Evolutionary conservation across 768 basidiomycete genomes (phyloP).

Genomic region (Polyporus arcularius): DNA sequence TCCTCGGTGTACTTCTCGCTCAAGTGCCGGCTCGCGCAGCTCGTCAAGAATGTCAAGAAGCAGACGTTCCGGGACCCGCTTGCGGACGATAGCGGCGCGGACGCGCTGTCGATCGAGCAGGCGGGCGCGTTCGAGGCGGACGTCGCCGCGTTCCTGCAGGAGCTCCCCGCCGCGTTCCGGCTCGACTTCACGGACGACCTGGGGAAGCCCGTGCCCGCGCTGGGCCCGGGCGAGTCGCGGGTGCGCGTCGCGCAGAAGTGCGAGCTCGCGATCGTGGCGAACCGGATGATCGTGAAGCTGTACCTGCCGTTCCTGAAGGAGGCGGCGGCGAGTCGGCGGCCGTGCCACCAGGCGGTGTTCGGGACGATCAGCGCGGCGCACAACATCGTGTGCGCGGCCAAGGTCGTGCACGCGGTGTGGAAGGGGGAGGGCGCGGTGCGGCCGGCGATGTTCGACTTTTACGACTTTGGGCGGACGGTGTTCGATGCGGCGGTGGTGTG

Average conservation of each 20-base stretch:
- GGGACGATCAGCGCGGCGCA: slow-evolving; percentile 70
- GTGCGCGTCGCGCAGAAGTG: slow-evolving; percentile 52
- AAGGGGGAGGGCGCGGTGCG: slow-evolving; percentile 31
- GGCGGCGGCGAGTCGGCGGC: slow-evolving; percentile 29
- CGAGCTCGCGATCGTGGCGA: slow-evolving; percentile 61
- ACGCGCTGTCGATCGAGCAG: slow-evolving; percentile 56
- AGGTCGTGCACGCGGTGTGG: slow-evolving; percentile 43
- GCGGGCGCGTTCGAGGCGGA: slow-evolving; percentile 60
- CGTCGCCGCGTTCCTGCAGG: slow-evolving; percentile 52
- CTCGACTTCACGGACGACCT: slow-evolving; percentile 40
- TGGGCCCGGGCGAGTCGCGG: slow-evolving; percentile 31
- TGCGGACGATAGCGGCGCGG: slow-evolving; percentile 28
- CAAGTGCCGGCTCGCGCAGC: slow-evolving; percentile 63
- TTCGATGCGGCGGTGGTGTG: slow-evolving; percentile 69
- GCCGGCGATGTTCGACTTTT: slow-evolving; percentile 54
- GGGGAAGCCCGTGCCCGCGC: slow-evolving; percentile 18
- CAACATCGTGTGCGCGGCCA: slow-evolving; percentile 54
- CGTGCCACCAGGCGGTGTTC: slow-evolving; percentile 53
- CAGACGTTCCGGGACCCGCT: slow-evolving; percentile 44
- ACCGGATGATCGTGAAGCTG: slow-evolving; percentile 60
- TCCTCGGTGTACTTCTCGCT: slow-evolving; percentile 52
- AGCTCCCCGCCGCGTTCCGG: slow-evolving; percentile 53
- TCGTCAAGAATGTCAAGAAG: slow-evolving; percentile 62
- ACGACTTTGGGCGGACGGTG: slow-evolving; percentile 60
- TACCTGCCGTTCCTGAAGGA: slow-evolving; percentile 66